These are phyloP conservation scores for Schizothecium vesticola DNA, from an alignment of 495 filamentous ascomycete species.

Conservation along the genomic window DNA sequence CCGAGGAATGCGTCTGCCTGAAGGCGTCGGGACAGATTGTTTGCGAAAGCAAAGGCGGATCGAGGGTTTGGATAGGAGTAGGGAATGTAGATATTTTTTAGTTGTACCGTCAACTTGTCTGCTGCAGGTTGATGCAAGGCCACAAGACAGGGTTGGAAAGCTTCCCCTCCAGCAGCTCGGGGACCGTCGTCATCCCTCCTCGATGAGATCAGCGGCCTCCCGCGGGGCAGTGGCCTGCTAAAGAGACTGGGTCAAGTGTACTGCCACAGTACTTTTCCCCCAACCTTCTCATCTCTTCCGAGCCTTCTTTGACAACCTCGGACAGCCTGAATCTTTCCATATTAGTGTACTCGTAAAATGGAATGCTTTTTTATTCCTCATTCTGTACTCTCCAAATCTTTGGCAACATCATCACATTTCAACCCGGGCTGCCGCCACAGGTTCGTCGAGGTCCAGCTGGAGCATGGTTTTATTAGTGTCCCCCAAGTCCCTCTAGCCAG, in stretches of 20 bases:
- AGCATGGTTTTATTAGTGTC: background rate
- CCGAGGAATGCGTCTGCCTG: slow-evolving; percentile 14
- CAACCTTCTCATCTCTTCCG: no score
- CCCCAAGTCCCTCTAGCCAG: background rate
- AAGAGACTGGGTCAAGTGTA: no score
- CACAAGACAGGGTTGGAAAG: background rate
- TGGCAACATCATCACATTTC: background rate
- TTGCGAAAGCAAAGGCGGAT: no score
- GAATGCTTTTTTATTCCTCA: no score
- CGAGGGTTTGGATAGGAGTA: background rate
- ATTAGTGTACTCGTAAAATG: no score
- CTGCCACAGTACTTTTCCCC: no score
- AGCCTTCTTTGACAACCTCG: no score
- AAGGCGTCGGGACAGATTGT: no score
- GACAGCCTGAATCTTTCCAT: no score
- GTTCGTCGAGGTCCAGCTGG: background rate
- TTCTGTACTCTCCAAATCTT: background rate
- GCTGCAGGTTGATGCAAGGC: background rate
- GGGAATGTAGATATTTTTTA: background rate
- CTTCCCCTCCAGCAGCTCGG: background rate
- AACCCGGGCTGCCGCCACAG: background rate
- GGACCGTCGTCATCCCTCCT: slow-evolving; percentile 1
- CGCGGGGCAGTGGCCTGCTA: background rate
- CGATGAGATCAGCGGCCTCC: background rate
- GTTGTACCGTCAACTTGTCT: background rate